phyloP scores from a whole-genome alignment of 176 grass and related monocot genomes.

The Rhynchospora breviuscula region DNA sequence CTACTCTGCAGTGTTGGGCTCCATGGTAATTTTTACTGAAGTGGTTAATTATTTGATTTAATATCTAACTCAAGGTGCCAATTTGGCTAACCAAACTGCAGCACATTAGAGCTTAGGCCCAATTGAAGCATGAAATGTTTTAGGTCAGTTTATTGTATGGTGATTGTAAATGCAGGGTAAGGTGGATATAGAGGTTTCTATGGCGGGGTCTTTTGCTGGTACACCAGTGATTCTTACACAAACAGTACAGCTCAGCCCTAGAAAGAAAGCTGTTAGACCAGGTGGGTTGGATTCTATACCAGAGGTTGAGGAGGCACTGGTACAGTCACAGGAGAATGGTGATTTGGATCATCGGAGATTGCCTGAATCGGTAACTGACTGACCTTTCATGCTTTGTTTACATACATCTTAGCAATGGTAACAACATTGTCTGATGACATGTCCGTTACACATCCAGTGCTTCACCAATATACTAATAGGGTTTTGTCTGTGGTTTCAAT shows the following conservation, averaged over 20 bases:
- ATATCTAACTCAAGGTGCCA: no score
- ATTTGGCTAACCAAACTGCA: no score
- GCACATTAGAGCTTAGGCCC: neutral
- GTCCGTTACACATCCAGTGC: no score
- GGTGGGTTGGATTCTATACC: conserved; percentile 37
- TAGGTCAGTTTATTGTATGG: neutral
- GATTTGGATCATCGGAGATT: conserved; percentile 9
- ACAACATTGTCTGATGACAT: no score
- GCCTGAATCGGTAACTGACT: conserved; percentile 26
- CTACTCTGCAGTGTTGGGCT: conserved; percentile 35
- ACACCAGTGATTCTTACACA: conserved; percentile 60
- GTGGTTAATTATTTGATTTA: neutral
- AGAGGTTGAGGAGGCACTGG: conserved; percentile 32
- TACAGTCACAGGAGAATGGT: neutral
- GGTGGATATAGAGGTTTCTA: conserved; percentile 53
- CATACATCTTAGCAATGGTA: neutral
- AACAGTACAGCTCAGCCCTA: conserved; percentile 50
- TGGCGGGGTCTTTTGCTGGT: conserved; percentile 61
- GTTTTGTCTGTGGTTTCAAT: neutral
- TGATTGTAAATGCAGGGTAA: conserved; percentile 20
- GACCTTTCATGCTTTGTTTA: conserved; percentile 11
- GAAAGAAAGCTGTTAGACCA: conserved; percentile 24
- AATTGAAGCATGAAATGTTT: neutral
- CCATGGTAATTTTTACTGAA: conserved; percentile 14
- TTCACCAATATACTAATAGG: neutral